Percentiles rank a stretch among this genome's conserved stretches.
These are phyloP conservation scores for Arabidopsis arenosa DNA, from an alignment of 345 rosid species.

Conservation along the genomic window DNA sequence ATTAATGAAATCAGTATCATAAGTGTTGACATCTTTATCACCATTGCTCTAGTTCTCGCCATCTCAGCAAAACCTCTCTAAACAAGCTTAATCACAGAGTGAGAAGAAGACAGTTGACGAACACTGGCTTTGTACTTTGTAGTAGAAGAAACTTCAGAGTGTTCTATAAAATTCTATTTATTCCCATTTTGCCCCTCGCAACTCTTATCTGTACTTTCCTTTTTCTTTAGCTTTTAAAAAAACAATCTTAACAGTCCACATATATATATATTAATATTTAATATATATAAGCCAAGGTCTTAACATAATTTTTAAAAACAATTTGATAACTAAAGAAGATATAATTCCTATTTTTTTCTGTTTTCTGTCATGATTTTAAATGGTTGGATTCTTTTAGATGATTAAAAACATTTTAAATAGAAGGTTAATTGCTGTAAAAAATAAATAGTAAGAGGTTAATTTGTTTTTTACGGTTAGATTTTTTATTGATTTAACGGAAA, in stretches of 20 bases:
- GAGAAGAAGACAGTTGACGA: background rate
- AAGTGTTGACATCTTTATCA: constrained; percentile 5
- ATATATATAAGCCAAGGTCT: background rate
- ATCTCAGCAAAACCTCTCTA: constrained; percentile 29
- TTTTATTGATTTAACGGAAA: background rate
- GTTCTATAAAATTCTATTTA: background rate
- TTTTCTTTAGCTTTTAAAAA: background rate
- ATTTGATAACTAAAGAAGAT: background rate
- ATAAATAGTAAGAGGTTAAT: background rate
- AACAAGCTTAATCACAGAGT: constrained; percentile 19
- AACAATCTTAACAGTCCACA: background rate
- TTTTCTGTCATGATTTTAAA: background rate
- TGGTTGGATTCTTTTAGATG: background rate
- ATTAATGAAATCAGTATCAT: constrained; percentile 8
- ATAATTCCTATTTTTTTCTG: background rate
- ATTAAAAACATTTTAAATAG: background rate
- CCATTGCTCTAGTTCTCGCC: constrained; percentile 26
- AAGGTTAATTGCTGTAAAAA: too few species aligned
- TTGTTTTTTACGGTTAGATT: background rate
- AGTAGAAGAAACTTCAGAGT: constrained; percentile 25
- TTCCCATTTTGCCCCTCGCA: constrained; percentile 25
- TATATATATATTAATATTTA: too few species aligned
- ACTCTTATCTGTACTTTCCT: constrained; percentile 2
- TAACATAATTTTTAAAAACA: too few species aligned
- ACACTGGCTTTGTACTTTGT: constrained; percentile 19